Evolutionary conservation across 106 monocot genomes (phyloP).

Genomic region (Dendrobium huoshanense): DNA sequence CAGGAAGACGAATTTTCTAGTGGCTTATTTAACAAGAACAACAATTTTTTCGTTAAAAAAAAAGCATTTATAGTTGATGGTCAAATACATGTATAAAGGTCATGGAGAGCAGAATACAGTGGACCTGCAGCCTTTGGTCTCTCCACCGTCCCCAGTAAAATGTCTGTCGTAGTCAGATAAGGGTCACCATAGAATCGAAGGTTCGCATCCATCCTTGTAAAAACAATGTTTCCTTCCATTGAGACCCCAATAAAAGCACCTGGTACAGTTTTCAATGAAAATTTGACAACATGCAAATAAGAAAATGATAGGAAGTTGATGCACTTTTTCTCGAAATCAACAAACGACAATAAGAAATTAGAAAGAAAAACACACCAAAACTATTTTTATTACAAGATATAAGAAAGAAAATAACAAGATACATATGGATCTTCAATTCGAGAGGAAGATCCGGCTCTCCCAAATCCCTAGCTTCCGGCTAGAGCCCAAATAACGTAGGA

Average conservation of each 20-base stretch:
- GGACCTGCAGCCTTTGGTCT: conserved; percentile 61
- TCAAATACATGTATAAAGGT: conserved; percentile 23
- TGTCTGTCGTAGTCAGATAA: conserved; percentile 57
- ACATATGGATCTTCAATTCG: no score
- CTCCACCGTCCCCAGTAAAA: conserved; percentile 62
- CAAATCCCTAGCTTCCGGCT: no score
- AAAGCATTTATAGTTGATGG: no score
- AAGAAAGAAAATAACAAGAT: no score
- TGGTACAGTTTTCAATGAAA: conserved; percentile 8
- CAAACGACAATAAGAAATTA: no score
- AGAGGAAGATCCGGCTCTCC: no score
- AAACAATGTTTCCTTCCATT: conserved; percentile 63
- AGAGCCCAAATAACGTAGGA: no score
- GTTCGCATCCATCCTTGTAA: conserved; percentile 59
- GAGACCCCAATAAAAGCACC: conserved; percentile 88
- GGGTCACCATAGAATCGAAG: conserved; percentile 73
- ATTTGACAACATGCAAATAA: not conserved
- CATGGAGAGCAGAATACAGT: conserved; percentile 57
- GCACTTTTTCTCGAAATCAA: no score
- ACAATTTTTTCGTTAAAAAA: not conserved
- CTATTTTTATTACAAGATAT: no score
- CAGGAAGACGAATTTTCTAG: not conserved
- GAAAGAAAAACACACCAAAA: no score
- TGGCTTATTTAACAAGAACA: not conserved
- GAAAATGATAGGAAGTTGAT: no score